Conservation (phyloP, 1,284 basidiomycete species). For the Heterobasidion parviporum region DNA sequence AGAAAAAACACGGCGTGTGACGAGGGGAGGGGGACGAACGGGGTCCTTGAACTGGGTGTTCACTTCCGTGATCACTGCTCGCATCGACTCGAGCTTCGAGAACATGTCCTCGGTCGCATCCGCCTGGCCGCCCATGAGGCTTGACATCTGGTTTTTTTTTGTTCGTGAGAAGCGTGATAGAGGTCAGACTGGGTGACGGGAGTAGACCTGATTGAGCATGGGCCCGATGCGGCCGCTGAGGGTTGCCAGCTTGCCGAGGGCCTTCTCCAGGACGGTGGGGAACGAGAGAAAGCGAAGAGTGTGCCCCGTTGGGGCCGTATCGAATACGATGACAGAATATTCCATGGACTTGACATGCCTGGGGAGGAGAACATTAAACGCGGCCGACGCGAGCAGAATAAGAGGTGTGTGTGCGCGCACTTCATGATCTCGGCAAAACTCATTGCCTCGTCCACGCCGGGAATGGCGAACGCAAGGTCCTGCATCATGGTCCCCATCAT, state of each 20-base stretch:
- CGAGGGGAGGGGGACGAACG: constrained; percentile 37
- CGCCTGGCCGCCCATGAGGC: constrained; percentile 87
- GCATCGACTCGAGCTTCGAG: constrained; percentile 95
- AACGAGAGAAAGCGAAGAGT: constrained; percentile 98
- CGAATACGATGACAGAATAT: constrained; percentile 98
- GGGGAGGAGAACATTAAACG: constrained; percentile 1
- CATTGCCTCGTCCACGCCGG: constrained; percentile 99
- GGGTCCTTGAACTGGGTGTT: constrained; percentile 99
- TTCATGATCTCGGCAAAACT: constrained; percentile 99
- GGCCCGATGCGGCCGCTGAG: constrained; percentile 92
- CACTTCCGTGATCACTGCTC: constrained; percentile 95
- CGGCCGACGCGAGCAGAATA: neutral
- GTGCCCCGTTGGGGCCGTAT: constrained; percentile 97
- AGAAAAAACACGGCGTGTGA: neutral
- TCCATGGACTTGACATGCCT: constrained; percentile 99
- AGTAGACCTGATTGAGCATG: constrained; percentile 82
- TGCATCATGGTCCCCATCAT: constrained; percentile 99
- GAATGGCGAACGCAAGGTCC: constrained; percentile 97
- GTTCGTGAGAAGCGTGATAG: neutral
- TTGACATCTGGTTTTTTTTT: constrained; percentile 63
- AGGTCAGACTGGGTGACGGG: neutral
- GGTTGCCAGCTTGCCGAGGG: constrained; percentile 88
- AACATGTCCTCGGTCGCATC: constrained; percentile 96
- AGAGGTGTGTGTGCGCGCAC: constrained; percentile 35
- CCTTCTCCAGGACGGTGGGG: constrained; percentile 96